Evolutionary conservation across 2,329 filamentous ascomycete species (phyloP).

Genomic region (Colletotrichum lindemuthianum): DNA sequence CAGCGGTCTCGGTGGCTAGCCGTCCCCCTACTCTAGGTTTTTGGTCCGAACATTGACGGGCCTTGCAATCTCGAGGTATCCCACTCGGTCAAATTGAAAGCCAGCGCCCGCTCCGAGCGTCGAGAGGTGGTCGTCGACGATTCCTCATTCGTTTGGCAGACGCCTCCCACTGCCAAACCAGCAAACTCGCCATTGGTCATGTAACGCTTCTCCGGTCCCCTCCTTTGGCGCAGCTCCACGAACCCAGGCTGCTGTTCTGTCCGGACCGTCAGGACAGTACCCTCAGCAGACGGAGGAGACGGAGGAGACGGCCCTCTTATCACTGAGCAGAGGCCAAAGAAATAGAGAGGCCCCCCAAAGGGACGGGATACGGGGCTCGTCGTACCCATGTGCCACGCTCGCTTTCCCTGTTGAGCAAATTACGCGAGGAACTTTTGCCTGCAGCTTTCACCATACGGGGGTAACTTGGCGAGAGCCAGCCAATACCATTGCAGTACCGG

Average conservation of each 20-base stretch:
- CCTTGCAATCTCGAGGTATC: constrained; percentile 18
- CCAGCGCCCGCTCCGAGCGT: constrained; percentile 33
- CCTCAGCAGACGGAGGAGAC: too few relatives aligned
- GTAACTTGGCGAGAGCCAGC: constrained; percentile 47
- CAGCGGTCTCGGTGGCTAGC: constrained; percentile 21
- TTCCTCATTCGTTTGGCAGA: constrained; percentile 32
- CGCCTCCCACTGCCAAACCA: constrained; percentile 27
- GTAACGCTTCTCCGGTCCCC: constrained; percentile 25
- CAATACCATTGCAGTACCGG: constrained; percentile 36
- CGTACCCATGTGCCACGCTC: constrained; percentile 41
- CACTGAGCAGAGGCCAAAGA: constrained; percentile 6
- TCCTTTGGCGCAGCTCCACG: constrained; percentile 30
- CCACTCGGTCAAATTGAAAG: constrained; percentile 29
- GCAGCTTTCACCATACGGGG: constrained; percentile 44
- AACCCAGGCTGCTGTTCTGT: constrained; percentile 21
- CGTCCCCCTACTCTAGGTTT: not conserved
- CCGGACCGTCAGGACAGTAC: not conserved
- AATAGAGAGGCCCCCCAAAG: constrained; percentile 14
- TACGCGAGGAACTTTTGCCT: constrained; percentile 55
- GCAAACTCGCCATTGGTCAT: constrained; percentile 31
- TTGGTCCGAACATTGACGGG: constrained; percentile 16
- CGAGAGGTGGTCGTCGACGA: constrained; percentile 24
- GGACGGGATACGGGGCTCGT: constrained; percentile 34
- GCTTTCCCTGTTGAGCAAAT: constrained; percentile 49
- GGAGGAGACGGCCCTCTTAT: constrained; percentile 26